Evolutionary conservation across 495 filamentous ascomycete species (phyloP).

Genomic region (Hyaloscypha hepaticicola): DNA sequence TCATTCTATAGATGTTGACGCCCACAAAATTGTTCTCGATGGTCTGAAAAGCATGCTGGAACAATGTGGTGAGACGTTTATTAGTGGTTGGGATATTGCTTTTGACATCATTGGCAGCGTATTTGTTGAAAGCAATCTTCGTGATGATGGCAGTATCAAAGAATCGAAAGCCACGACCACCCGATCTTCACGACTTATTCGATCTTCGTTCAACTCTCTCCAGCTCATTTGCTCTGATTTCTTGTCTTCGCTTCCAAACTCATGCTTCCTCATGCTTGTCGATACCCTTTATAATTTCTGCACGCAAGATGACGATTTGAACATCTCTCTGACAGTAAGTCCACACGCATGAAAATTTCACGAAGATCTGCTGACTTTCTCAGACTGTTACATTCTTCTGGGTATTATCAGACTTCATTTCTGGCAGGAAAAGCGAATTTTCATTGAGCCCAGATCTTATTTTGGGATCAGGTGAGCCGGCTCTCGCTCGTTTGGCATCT

Average conservation of each 20-base stretch:
- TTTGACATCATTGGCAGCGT: constrained; percentile 85
- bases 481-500: constrained; percentile 49
- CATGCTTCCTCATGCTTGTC: constrained; percentile 78
- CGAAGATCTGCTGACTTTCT: constrained; percentile 25
- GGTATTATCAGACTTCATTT: constrained; percentile 87
- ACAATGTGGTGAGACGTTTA: constrained; percentile 80
- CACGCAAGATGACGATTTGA: constrained; percentile 84
- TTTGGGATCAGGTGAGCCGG: constrained; percentile 48
- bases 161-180: constrained; percentile 39
- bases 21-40: constrained; percentile 80
- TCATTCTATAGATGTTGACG: constrained; percentile 66
- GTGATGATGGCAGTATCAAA: constrained; percentile 29
- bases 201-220: constrained; percentile 80
- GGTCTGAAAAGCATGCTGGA: constrained; percentile 80
- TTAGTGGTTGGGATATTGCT: constrained; percentile 77
- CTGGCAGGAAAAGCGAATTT: constrained; percentile 42
- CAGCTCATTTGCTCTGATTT: constrained; percentile 97
- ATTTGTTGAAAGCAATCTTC: constrained; percentile 53
- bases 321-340: constrained; percentile 84
- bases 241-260: constrained; percentile 70
- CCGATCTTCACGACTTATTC: constrained; percentile 70
- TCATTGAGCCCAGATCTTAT: constrained; percentile 45
- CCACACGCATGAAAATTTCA: neutral
- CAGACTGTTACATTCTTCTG: constrained; percentile 91
- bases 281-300: constrained; percentile 88